These are phyloP conservation scores for Elsinoe batatas DNA, from an alignment of 2,329 filamentous ascomycete species.

Conservation along the genomic window DNA sequence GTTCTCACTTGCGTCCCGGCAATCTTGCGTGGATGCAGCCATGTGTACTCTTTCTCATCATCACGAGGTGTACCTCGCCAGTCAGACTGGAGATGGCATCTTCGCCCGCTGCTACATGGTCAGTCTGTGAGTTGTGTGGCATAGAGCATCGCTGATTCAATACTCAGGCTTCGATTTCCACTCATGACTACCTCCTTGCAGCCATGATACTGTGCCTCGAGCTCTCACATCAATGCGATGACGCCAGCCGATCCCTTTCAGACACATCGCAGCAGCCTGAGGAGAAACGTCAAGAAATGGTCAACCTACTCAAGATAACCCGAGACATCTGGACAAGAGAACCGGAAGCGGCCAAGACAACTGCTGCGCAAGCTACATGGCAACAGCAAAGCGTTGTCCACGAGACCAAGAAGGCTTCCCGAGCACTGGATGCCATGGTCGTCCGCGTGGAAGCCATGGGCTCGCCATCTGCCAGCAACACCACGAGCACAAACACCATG, in stretches of 20 bases:
- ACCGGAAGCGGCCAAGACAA: neutral
- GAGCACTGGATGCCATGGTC: constrained; percentile 3
- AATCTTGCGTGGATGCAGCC: constrained; percentile 39
- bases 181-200: constrained; percentile 40
- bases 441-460: neutral
- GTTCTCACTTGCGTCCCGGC: constrained; percentile 34
- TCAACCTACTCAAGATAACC: neutral
- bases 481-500: neutral
- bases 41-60: constrained; percentile 41
- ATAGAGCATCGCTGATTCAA: too few species aligned
- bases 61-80: constrained; percentile 41
- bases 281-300: neutral
- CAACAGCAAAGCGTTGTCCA: neutral
- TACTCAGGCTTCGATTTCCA: constrained; percentile 25
- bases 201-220: constrained; percentile 41
- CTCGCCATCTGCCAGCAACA: neutral
- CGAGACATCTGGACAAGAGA: constrained; percentile 3
- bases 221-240: constrained; percentile 24
- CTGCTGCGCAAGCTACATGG: neutral
- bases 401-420: constrained; percentile 5
- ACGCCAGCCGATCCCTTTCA: neutral
- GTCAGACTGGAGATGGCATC: constrained; percentile 32
- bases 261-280: neutral
- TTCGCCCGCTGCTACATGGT: constrained; percentile 38
- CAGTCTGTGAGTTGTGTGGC: constrained; percentile 12